Conservation (phyloP, 2,329 filamentous ascomycete genomes). For the Scolecobasidium constrictum region DNA sequence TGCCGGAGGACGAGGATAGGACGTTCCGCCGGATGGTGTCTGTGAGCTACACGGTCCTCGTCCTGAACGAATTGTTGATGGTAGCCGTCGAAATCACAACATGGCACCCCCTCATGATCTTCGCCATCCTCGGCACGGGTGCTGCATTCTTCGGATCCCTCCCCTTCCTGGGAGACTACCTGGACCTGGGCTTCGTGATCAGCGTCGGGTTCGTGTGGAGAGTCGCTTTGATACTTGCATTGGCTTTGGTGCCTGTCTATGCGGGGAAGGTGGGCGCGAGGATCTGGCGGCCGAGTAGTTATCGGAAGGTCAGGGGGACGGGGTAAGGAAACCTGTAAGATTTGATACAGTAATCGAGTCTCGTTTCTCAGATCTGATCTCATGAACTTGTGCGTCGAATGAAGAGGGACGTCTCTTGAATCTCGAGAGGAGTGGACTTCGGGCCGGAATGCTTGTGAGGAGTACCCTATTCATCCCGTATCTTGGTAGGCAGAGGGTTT, state of each 20-base stretch:
- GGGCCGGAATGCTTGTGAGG: too few relatives aligned
- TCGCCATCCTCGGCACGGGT: conserved; percentile 72
- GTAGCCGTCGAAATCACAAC: conserved; percentile 93
- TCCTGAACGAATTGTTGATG: conserved; percentile 94
- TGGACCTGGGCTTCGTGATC: conserved; percentile 70
- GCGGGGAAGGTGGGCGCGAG: conserved; percentile 74
- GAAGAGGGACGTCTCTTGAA: too few relatives aligned
- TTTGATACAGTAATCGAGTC: too few relatives aligned
- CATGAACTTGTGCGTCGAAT: too few relatives aligned
- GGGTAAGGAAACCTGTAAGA: too few relatives aligned
- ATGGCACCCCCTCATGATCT: conserved; percentile 90
- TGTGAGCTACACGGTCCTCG: conserved; percentile 82
- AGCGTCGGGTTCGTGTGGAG: conserved; percentile 83
- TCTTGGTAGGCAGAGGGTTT: too few relatives aligned
- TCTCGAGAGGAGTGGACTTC: too few relatives aligned
- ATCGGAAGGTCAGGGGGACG: conserved; percentile 66
- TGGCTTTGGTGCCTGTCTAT: conserved; percentile 79
- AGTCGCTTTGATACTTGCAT: conserved; percentile 64
- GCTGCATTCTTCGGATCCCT: conserved; percentile 70
- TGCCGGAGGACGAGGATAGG: conserved; percentile 11
- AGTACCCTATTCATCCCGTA: too few relatives aligned
- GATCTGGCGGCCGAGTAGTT: conserved; percentile 83
- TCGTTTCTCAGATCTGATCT: too few relatives aligned
- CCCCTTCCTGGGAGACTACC: conserved; percentile 82
- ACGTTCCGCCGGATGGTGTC: conserved; percentile 57